These are phyloP conservation scores for Takashimella tepidaria DNA, from an alignment of 1,284 basidiomycete species.

Conservation along the genomic window DNA sequence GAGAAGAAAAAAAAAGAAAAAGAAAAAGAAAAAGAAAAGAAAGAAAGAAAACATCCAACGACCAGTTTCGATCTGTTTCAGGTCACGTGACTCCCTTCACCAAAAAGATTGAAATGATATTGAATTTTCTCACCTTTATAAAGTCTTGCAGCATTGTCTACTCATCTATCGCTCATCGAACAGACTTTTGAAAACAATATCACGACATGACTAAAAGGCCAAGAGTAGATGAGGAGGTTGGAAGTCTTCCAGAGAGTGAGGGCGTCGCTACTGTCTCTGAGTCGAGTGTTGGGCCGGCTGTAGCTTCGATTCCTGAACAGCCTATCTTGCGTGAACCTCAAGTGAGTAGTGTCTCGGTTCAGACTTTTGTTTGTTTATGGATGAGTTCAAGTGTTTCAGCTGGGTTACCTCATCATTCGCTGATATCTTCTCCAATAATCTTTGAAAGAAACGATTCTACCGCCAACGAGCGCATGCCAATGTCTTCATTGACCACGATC, in stretches of 20 bases:
- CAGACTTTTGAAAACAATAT: neutral
- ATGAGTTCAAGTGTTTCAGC: too few relatives aligned
- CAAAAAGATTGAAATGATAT: too few relatives aligned
- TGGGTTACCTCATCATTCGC: too few relatives aligned
- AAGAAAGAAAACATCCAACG: too few relatives aligned
- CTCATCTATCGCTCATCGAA: constrained; percentile 2
- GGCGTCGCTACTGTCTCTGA: constrained; percentile 10
- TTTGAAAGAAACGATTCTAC: constrained; percentile 98
- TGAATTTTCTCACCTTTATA: too few relatives aligned
- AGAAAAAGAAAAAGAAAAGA: too few relatives aligned
- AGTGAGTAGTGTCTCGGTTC: constrained; percentile 19
- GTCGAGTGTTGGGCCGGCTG: constrained; percentile 13
- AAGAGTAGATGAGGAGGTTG: neutral
- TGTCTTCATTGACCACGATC: constrained; percentile 91
- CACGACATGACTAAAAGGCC: neutral
- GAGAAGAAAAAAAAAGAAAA: constrained; percentile 3
- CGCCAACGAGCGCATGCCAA: constrained; percentile 97
- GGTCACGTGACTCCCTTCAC: too few relatives aligned
- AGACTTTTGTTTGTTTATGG: too few relatives aligned
- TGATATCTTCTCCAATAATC: constrained; percentile 11
- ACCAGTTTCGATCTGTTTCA: too few relatives aligned
- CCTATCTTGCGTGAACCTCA: constrained; percentile 32
- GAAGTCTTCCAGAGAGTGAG: too few relatives aligned
- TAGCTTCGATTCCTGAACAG: too few relatives aligned
- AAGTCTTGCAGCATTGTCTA: too few relatives aligned